Conservation (phyloP, 2,329 filamentous ascomycete species). For the Aureobasidium sp. region DNA sequence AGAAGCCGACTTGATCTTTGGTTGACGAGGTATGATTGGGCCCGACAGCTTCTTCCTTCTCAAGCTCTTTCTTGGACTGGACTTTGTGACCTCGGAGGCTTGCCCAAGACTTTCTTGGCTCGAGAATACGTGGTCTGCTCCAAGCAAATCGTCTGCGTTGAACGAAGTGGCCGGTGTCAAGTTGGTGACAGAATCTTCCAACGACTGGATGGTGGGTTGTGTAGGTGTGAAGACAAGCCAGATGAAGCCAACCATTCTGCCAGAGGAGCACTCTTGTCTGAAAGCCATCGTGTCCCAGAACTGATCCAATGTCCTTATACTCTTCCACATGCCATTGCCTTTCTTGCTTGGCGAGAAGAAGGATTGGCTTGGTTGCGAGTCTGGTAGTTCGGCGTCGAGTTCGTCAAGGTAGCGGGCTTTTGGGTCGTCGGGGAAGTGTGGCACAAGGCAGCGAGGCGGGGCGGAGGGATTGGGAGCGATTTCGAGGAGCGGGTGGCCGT, state of each 20-base stretch:
- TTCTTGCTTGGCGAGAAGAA: slow-evolving; percentile 27
- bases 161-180: not conserved
- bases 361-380: slow-evolving; percentile 28
- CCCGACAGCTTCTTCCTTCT: slow-evolving; percentile 45
- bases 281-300: slow-evolving; percentile 99
- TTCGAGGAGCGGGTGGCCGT: slow-evolving; percentile 64
- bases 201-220: not conserved
- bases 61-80: slow-evolving; percentile 17
- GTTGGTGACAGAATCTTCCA: not conserved
- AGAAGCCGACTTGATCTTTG: slow-evolving; percentile 47
- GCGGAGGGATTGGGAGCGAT: slow-evolving; percentile 55
- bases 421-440: slow-evolving; percentile 88
- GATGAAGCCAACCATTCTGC: slow-evolving; percentile 83
- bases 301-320: slow-evolving; percentile 71
- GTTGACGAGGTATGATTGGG: slow-evolving; percentile 53
- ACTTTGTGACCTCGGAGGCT: not conserved
- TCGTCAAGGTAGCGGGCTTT: slow-evolving; percentile 86
- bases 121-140: not conserved
- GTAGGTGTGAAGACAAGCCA: slow-evolving; percentile 74
- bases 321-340: slow-evolving; percentile 67
- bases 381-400: slow-evolving; percentile 70
- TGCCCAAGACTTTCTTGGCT: not conserved
- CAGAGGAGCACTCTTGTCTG: slow-evolving; percentile 89
- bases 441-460: slow-evolving; percentile 74
- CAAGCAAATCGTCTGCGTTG: not conserved